A percentile compares a stretch with the other conserved stretches of the same genome.
Evolutionary conservation across 1,284 basidiomycete genomes (phyloP).

Genomic region (Termitomyces sp.): DNA sequence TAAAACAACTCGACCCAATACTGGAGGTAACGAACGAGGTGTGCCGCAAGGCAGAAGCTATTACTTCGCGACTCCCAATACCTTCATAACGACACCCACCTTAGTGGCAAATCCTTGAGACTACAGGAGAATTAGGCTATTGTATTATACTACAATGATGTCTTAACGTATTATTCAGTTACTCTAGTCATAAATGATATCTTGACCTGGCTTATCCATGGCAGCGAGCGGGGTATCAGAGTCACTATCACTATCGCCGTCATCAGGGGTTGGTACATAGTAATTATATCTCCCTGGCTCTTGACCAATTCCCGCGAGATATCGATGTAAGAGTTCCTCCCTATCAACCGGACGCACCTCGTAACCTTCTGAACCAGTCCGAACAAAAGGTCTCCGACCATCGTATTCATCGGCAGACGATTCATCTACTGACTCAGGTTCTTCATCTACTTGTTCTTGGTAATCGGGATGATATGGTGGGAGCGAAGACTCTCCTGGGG

Average conservation of each 20-base stretch:
- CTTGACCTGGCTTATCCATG: conserved; percentile 7
- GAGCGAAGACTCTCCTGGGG: conserved; percentile 40
- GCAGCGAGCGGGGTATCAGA: conserved; percentile 27
- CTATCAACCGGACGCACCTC: conserved; percentile 59
- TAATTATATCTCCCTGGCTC: conserved; percentile 54
- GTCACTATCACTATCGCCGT: conserved; percentile 31
- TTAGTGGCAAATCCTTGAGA: too few species aligned
- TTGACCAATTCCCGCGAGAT: conserved; percentile 48
- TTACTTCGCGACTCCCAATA: conserved; percentile 3
- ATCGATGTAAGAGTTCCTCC: conserved; percentile 55
- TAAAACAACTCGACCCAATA: conserved; percentile 23
- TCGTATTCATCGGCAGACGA: conserved; percentile 34
- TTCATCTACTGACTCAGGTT: conserved; percentile 14
- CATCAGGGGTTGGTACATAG: conserved; percentile 54
- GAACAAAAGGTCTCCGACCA: conserved; percentile 31
- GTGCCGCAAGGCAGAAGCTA: conserved; percentile 17
- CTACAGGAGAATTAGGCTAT: not conserved
- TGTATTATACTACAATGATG: conserved; percentile 1
- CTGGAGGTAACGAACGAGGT: conserved; percentile 24
- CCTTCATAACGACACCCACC: not conserved
- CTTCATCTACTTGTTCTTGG: conserved; percentile 28
- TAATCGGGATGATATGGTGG: conserved; percentile 76
- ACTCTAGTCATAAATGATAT: not conserved
- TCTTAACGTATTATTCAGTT: not conserved
- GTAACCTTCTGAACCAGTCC: conserved; percentile 76